Conservation (phyloP, 768 basidiomycete species). For the Crepidotus variabilis region DNA sequence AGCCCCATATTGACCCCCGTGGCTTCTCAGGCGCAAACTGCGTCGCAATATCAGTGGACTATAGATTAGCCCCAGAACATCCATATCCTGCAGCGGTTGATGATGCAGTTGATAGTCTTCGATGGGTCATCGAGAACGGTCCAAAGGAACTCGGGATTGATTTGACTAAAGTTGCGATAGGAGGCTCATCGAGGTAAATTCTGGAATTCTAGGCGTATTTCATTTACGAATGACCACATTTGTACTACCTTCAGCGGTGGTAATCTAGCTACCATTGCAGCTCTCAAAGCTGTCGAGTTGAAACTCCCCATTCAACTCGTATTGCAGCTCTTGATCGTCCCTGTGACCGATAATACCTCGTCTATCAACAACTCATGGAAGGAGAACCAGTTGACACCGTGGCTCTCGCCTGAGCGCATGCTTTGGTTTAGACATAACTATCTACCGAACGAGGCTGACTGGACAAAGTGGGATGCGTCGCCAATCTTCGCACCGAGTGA, state of each 20-base stretch:
- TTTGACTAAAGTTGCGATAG: constrained; percentile 55
- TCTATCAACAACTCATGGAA: constrained; percentile 47
- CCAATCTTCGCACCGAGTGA: constrained; percentile 65
- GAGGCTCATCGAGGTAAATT: constrained; percentile 66
- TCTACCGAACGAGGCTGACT: constrained; percentile 56
- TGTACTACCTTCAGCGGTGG: constrained; percentile 45
- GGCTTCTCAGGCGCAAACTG: constrained; percentile 46
- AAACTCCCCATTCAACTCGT: constrained; percentile 48
- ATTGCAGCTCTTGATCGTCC: constrained; percentile 67
- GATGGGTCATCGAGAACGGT: constrained; percentile 56
- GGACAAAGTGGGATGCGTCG: constrained; percentile 65
- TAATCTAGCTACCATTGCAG: constrained; percentile 62
- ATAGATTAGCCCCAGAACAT: constrained; percentile 68
- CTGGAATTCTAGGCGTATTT: not conserved
- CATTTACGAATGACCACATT: not conserved
- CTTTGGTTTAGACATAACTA: constrained; percentile 72
- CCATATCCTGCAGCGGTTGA: constrained; percentile 70
- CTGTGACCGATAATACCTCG: constrained; percentile 71
- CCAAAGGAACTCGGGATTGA: constrained; percentile 43
- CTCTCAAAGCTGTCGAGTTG: constrained; percentile 54
- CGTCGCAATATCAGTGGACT: constrained; percentile 65
- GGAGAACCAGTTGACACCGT: constrained; percentile 53
- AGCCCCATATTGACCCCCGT: not conserved
- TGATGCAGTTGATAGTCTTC: constrained; percentile 63
- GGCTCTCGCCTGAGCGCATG: constrained; percentile 64